Evolutionary conservation across 192 early-diverging fungal species (phyloP), one percentile per base, ranked within the genome.

Genomic region (Rhizophagus prolifer): DNA sequence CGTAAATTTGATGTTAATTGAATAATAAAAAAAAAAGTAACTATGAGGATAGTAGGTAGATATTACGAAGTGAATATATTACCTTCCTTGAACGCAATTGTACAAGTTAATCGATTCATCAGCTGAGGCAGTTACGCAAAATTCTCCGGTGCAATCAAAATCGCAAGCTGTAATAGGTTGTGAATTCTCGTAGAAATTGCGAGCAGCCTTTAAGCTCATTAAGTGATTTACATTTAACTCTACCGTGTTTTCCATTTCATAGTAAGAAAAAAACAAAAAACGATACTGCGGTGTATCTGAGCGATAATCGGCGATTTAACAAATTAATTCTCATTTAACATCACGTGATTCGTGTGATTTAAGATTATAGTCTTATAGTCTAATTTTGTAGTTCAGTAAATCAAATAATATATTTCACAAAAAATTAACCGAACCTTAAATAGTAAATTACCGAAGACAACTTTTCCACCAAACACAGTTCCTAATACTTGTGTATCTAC

Each of bases 21-120:
- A 30, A n/a, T 66, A 2, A 25, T 10, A 9, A 31, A 31, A 23
- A 38, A 10, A 14, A 34, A 16, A 13, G 26, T 26, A 69, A 58
- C n/a, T 28, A n/a, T n/a, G 82, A 25, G 44, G 25, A 77, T 72
- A 26, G 4, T 34, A 19, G 12, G 6, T n/a, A 50, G 9, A 23
- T 36, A 3, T 21, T 46, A 2, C 9, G 12, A 44, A 12, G 50
- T 25, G 9, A 1, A 16, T 38, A 31, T 10, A 23, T 62, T 86
- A 95, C 94, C 80, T 90, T 86, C 96, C 96, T 31, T 83, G 83
- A 25, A 83, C 71, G 81, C 91, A 92, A 84, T 96, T 91, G 79
- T 96, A 98, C 47, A 99, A 84, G 21, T 90, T 88, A 60, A 99
- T 81, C 61, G 91, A 91, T 76, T 99, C 97, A 83, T 99, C 96